Evolutionary conservation across 2,329 filamentous ascomycete species (phyloP).

Genomic region (Clonostachys rosea): DNA sequence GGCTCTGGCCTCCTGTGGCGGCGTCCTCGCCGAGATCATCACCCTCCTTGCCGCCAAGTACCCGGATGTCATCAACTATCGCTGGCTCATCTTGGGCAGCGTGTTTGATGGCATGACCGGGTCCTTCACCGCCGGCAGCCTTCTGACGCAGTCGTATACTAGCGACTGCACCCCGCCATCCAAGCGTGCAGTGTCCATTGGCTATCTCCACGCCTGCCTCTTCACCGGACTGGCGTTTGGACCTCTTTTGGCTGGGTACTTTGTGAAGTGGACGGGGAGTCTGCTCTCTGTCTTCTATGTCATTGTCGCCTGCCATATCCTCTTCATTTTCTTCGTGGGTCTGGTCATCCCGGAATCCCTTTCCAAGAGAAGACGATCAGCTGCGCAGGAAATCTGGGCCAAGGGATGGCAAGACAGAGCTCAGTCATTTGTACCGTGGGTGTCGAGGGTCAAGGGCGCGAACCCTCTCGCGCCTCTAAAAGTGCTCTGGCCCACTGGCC

Average conservation of each 20-base stretch:
- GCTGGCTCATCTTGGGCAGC: conserved; percentile 73
- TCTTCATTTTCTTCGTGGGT: conserved; percentile 69
- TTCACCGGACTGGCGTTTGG: conserved; percentile 88
- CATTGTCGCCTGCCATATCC: conserved; percentile 64
- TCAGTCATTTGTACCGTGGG: conserved; percentile 9
- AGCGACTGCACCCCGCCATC: conserved; percentile 83
- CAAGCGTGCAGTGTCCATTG: conserved; percentile 76
- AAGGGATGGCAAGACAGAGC: not conserved
- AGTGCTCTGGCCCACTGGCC: conserved; percentile 70
- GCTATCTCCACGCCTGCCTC: conserved; percentile 83
- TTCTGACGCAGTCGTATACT: conserved; percentile 79
- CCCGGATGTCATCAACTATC: conserved; percentile 68
- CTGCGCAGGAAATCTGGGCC: conserved; percentile 54
- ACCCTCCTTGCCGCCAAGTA: conserved; percentile 75
- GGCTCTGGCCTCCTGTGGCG: conserved; percentile 68
- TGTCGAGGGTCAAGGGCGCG: conserved; percentile 31
- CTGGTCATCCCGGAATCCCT: conserved; percentile 82
- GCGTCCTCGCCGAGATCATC: conserved; percentile 68
- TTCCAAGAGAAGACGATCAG: conserved; percentile 63
- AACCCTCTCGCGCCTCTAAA: conserved; percentile 76
- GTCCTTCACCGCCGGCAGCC: conserved; percentile 78
- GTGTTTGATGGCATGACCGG: conserved; percentile 80
- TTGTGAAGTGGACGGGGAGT: conserved; percentile 72
- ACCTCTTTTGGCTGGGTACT: conserved; percentile 73
- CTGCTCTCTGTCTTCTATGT: conserved; percentile 83